phyloP scores from a whole-genome alignment of 2,329 filamentous ascomycete species.

The Aureobasidium melanogenum region DNA sequence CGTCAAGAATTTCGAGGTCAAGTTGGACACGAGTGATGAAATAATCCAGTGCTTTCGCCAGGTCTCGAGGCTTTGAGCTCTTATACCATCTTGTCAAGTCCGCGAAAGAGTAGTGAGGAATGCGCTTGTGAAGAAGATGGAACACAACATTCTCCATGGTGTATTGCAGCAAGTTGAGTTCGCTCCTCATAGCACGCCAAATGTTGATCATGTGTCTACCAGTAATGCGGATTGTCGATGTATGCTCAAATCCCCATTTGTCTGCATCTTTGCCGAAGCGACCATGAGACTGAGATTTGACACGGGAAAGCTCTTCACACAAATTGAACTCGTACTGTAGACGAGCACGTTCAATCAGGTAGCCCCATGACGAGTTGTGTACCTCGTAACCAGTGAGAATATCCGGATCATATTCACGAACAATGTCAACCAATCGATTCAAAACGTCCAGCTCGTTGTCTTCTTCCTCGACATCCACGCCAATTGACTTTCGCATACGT shows the following conservation, averaged over 20 bases:
- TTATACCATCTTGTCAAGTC: constrained; percentile 77
- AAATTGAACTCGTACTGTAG: constrained; percentile 83
- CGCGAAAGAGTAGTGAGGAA: constrained; percentile 77
- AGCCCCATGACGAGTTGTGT: constrained; percentile 89
- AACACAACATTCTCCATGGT: constrained; percentile 94
- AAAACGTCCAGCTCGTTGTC: constrained; percentile 75
- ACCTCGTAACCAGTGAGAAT: constrained; percentile 93
- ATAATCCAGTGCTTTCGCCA: constrained; percentile 69
- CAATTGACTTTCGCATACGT: constrained; percentile 51
- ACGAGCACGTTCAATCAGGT: constrained; percentile 80
- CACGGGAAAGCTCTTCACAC: constrained; percentile 82
- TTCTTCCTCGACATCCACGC: constrained; percentile 64
- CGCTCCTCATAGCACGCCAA: constrained; percentile 91
- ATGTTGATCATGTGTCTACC: constrained; percentile 95
- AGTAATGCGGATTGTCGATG: constrained; percentile 84
- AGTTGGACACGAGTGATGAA: constrained; percentile 67
- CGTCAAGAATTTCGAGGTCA: constrained; percentile 82
- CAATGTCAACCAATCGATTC: constrained; percentile 76
- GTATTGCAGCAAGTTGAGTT: constrained; percentile 85
- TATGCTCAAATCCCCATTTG: constrained; percentile 88
- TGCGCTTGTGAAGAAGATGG: constrained; percentile 75
- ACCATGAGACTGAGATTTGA: constrained; percentile 74
- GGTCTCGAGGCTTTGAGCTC: constrained; percentile 56
- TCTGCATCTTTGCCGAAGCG: constrained; percentile 80
- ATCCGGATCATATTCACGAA: constrained; percentile 77